Evolutionary conservation across 768 basidiomycete genomes (phyloP), one percentile per base, ranked within the genome.

Genomic region (Collybia nuda): DNA sequence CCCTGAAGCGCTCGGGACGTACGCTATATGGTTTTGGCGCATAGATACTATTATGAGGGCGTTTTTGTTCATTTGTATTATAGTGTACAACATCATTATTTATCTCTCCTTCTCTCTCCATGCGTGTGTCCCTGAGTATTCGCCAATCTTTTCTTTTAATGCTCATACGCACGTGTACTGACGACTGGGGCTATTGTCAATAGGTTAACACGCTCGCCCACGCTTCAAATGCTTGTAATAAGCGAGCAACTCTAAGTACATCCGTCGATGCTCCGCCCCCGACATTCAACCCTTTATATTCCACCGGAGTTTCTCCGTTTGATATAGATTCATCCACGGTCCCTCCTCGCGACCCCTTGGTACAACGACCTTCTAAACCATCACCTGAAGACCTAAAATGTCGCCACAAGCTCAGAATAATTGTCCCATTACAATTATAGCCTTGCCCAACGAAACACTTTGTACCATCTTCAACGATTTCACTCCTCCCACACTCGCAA

Each of bases 1-100:
- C 90, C 4, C 80, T 91, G 35, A 90, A 91, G 71, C 86, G 89
- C 23, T 89, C 86, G 39, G 89, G 88, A 22, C 85, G 92, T 59
- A 95, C 92, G 15, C 84, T 96, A 22, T 96, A 95, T 67, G 93
- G 92, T 74, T 93, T 94, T 78, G 91, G 91, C 67, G 89, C 88
- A 72, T 92, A 82, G 75, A 68, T 52, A 40, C 48, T 48, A 51
- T 45, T n/a, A 28, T 22, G 28, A 32, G 37, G 23, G 22, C 36
- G 47, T 48, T 52, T 38, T 47, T 35, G 14, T 42, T 29, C 37
- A 35, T 36, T 39, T 61, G 57, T 61, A 61, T 48, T 46, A 24
- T 61, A 61, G 41, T 61, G 60, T 61, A 61, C n/a, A 37, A 28
- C 51, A 55, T 48, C 49, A 55, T 32, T 61, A 61, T 61, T 52